These are phyloP conservation scores for Haematococcus sp. DNA, from an alignment of 139 green algal species.

Conservation along the genomic window DNA sequence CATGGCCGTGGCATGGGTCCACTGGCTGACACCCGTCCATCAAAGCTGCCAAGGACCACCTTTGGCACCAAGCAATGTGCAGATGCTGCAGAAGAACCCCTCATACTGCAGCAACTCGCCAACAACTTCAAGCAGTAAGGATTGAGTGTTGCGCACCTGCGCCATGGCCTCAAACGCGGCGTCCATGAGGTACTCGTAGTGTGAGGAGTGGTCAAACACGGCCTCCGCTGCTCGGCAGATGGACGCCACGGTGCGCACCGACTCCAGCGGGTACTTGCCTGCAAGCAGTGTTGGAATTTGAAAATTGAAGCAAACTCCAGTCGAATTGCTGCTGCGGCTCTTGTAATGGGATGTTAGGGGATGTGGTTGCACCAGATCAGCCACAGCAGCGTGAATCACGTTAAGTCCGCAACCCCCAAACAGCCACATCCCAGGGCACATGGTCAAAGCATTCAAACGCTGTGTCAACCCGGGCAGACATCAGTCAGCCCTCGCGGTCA, in stretches of 20 bases:
- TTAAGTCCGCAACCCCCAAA: not conserved
- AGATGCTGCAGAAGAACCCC: no score
- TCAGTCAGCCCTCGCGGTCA: constrained; percentile 62
- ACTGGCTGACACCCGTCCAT: no score
- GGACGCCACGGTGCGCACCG: constrained; percentile 67
- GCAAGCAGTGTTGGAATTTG: not conserved
- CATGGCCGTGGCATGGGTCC: no score
- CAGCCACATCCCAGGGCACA: not conserved
- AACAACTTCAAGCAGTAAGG: no score
- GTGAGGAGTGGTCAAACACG: constrained; percentile 61
- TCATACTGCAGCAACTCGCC: no score
- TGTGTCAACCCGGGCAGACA: constrained; percentile 73
- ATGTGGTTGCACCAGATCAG: no score
- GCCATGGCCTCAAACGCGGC: constrained; percentile 20
- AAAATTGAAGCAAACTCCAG: no score
- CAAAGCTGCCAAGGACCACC: no score
- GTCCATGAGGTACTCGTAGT: constrained; percentile 45
- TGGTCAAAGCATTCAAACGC: not conserved
- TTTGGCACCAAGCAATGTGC: no score
- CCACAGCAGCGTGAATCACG: not conserved
- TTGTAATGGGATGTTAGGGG: no score
- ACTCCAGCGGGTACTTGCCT: constrained; percentile 67
- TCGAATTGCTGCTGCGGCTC: no score
- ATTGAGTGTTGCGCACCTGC: not conserved
- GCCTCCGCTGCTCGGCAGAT: constrained; percentile 35